These are phyloP conservation scores for Coemansia sp. DNA, from an alignment of 192 early-diverging fungal species.

Conservation along the genomic window DNA sequence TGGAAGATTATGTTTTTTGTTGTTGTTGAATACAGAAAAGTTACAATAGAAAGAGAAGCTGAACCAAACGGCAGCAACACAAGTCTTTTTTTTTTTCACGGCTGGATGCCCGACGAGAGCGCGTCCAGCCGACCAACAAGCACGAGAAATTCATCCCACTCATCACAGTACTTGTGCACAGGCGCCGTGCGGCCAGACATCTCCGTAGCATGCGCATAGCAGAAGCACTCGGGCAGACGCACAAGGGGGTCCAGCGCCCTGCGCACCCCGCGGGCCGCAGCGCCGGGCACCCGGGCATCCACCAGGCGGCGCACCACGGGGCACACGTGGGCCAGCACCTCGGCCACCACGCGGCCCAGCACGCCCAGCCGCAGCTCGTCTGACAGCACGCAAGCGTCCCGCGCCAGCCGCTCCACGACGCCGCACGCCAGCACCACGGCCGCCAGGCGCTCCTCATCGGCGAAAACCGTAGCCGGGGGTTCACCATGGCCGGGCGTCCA, in stretches of 20 bases:
- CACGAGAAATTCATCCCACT: slow-evolving; percentile 29
- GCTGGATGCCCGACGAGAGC: too few relatives aligned
- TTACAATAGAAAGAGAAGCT: too few relatives aligned
- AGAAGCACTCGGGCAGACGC: slow-evolving; percentile 20
- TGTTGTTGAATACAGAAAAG: too few relatives aligned
- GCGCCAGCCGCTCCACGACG: slow-evolving; percentile 17
- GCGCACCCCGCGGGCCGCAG: slow-evolving; percentile 22
- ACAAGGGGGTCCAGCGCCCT: slow-evolving; percentile 22
- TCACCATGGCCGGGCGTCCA: neutral
- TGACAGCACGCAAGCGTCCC: slow-evolving; percentile 14
- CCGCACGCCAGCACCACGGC: slow-evolving; percentile 24
- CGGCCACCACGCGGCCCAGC: slow-evolving; percentile 24
- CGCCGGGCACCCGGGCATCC: slow-evolving; percentile 11
- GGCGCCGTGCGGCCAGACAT: slow-evolving; percentile 14
- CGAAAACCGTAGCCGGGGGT: too few relatives aligned
- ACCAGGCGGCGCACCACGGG: too few relatives aligned
- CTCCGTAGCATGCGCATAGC: neutral
- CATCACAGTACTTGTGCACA: slow-evolving; percentile 18
- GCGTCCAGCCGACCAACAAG: slow-evolving; percentile 20
- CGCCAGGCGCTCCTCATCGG: too few relatives aligned
- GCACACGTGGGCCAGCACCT: too few relatives aligned
- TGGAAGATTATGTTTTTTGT: too few relatives aligned
- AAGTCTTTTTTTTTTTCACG: too few relatives aligned
- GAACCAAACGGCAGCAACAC: too few relatives aligned
- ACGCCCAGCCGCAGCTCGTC: slow-evolving; percentile 17